phyloP scores from a whole-genome alignment of 441 rosid genomes.

The Rhodomyrtus psidioides region DNA sequence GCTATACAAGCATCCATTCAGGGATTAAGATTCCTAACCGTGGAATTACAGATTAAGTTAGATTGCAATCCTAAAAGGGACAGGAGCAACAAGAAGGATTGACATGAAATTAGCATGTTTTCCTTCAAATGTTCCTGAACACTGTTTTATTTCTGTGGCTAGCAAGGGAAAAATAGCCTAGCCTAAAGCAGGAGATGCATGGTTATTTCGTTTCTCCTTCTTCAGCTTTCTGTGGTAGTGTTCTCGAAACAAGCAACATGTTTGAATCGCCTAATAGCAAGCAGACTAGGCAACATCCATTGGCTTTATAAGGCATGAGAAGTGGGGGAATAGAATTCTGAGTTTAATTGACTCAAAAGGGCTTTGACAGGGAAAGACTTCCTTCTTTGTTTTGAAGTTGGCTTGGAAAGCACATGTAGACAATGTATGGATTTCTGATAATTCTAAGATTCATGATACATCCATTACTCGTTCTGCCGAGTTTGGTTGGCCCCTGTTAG shows the following conservation, averaged over 20 bases:
- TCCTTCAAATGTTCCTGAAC: neutral
- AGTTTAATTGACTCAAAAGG: neutral
- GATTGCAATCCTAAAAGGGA: neutral
- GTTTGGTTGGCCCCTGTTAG: neutral
- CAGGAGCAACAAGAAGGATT: neutral
- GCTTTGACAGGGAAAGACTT: neutral
- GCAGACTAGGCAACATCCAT: neutral
- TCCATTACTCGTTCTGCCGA: neutral
- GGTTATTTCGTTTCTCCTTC: neutral
- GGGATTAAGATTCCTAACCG: neutral
- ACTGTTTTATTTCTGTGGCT: neutral
- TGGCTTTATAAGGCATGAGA: neutral
- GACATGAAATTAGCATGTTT: neutral
- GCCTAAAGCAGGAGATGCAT: neutral
- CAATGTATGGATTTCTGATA: neutral
- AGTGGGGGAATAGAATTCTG: neutral
- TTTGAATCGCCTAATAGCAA: neutral
- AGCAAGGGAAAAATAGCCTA: neutral
- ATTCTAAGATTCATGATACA: neutral
- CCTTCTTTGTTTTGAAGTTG: neutral
- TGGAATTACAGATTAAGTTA: neutral
- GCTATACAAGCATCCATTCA: neutral
- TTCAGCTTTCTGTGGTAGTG: neutral
- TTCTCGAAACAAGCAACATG: neutral
- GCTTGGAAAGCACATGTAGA: neutral